phyloP scores from a whole-genome alignment of 306 rosid species.

The Vigna mungo region DNA sequence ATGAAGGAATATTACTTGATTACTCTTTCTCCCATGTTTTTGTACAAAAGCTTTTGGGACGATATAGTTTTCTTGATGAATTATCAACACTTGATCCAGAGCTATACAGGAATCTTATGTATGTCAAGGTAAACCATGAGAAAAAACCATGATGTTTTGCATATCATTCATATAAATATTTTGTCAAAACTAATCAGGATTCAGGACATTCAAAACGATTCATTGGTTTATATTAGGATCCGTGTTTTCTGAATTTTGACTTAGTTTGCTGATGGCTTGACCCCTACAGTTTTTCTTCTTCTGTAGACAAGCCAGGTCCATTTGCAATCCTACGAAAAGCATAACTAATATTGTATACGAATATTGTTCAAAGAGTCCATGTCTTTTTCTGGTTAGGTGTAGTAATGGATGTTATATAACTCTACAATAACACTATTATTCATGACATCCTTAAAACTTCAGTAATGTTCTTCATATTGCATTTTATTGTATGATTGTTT shows the following conservation, averaged over 20 bases:
- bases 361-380: conserved; percentile 23
- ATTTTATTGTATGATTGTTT: conserved; percentile 23
- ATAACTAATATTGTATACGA: conserved; percentile 25
- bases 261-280: conserved; percentile 27
- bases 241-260: conserved; percentile 32
- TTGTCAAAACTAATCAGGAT: conserved; percentile 33
- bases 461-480: conserved; percentile 19
- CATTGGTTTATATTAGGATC: conserved; percentile 11
- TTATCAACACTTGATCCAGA: conserved; percentile 96
- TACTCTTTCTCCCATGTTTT: conserved; percentile 96
- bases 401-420: conserved; percentile 24
- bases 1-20: conserved; percentile 96
- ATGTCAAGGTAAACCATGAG: conserved; percentile 81
- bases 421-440: conserved; percentile 14
- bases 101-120: conserved; percentile 90
- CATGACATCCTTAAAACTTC: conserved; percentile 32
- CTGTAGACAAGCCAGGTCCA: conserved; percentile 27
- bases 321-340: conserved; percentile 34
- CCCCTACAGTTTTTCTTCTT: conserved; percentile 32
- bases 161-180: conserved; percentile 25
- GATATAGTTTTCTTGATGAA: conserved; percentile 96
- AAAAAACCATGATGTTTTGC: conserved; percentile 28
- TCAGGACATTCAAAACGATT: conserved; percentile 28
- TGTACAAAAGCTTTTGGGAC: conserved; percentile 90
- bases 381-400: conserved; percentile 26